A percentile compares a stretch with the other conserved stretches of the same genome.
phyloP scores from a whole-genome alignment of 257 asterid genomes.

The Nicotiana attenuata region DNA sequence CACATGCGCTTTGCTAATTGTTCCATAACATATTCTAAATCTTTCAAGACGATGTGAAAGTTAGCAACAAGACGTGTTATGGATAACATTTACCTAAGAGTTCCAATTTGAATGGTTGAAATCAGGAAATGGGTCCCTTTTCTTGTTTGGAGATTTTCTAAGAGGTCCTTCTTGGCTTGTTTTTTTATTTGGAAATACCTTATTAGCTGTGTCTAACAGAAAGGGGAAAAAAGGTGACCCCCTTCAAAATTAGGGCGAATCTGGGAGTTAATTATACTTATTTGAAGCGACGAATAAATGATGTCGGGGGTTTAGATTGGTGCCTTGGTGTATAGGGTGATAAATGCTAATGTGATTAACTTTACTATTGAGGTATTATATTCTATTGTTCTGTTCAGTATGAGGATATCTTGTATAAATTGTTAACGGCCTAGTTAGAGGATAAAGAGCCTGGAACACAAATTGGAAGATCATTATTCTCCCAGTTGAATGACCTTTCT shows the following conservation, averaged over 20 bases:
- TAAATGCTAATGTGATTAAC: background rate
- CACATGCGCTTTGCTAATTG: background rate
- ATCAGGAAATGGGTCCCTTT: background rate
- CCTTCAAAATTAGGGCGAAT: background rate
- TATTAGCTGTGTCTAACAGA: background rate
- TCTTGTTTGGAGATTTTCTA: background rate
- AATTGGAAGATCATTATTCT: background rate
- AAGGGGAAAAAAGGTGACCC: background rate
- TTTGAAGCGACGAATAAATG: background rate
- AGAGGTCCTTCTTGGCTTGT: background rate
- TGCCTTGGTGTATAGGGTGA: background rate
- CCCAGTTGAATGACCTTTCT: constrained; percentile 2
- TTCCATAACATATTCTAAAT: background rate
- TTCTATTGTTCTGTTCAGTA: background rate
- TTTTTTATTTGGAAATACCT: background rate
- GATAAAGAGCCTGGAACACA: background rate
- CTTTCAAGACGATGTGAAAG: background rate
- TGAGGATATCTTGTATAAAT: background rate
- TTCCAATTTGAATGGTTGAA: background rate
- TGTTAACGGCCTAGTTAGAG: background rate
- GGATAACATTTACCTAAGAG: background rate
- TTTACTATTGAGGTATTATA: background rate
- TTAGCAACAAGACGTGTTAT: background rate
- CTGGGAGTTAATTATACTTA: background rate
- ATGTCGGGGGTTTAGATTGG: background rate